Conservation (phyloP, 2,329 filamentous ascomycete species). For the Gyromitra esculenta region DNA sequence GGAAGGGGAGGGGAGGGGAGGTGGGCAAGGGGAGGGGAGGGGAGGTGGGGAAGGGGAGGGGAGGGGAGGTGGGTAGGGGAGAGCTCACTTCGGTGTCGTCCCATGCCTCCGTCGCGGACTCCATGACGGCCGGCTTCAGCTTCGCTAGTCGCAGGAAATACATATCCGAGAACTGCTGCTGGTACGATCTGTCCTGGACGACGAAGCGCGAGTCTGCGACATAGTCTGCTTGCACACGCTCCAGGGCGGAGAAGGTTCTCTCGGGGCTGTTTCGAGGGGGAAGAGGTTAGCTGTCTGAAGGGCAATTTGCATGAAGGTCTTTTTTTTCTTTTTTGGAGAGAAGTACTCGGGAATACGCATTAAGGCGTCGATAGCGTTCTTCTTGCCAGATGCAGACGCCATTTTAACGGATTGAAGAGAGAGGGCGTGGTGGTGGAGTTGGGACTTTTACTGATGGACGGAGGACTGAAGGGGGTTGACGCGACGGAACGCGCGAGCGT, state of each 20-base stretch:
- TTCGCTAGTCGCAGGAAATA: slow-evolving; percentile 91
- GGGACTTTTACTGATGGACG: background rate
- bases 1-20: too few relatives aligned
- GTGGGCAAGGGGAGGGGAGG: background rate
- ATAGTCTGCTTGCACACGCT: slow-evolving; percentile 30
- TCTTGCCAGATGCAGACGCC: slow-evolving; percentile 14
- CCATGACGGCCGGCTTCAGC: slow-evolving; percentile 84
- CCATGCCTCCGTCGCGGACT: slow-evolving; percentile 79
- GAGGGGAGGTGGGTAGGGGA: background rate
- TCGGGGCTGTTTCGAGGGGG: slow-evolving; percentile 1
- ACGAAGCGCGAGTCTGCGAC: slow-evolving; percentile 43
- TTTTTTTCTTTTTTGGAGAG: background rate
- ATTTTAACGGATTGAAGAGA: background rate
- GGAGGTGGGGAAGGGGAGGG: too few relatives aligned
- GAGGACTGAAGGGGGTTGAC: slow-evolving; percentile 22
- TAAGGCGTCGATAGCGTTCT: slow-evolving; percentile 24
- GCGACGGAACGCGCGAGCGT: slow-evolving; percentile 1
- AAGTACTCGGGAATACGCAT: slow-evolving; percentile 36
- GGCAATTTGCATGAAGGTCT: background rate
- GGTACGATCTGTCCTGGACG: slow-evolving; percentile 73
- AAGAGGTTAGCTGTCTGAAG: slow-evolving; percentile 15
- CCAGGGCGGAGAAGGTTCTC: slow-evolving; percentile 12
- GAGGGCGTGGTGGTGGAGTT: background rate
- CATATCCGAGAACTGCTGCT: slow-evolving; percentile 97
- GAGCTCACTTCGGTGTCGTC: slow-evolving; percentile 69